Base-by-base conservation (phyloP, 2,329 filamentous ascomycete species). In the Sarocladiaceae sp. region DNA sequence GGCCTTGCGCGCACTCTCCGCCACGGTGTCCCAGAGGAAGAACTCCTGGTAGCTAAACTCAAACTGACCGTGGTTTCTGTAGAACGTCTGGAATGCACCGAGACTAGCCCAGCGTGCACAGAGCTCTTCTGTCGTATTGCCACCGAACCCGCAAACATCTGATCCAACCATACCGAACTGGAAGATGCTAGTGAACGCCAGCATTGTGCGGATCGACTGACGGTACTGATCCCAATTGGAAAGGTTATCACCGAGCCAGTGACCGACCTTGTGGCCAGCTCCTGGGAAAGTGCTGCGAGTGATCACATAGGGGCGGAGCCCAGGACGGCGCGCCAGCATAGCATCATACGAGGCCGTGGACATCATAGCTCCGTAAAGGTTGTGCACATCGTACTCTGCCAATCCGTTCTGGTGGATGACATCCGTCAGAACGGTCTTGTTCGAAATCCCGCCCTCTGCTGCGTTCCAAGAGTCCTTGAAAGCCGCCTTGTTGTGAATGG, bases 321-420 rank as follows among this genome's bases (percentile, higher is more conserved):
- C 70, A 0, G 83, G 79, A 48, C 79, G 78, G 15, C 86, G 69
- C 2, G 69, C 60, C 3, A 82, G 66, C 24, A 93, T 75, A 46
- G 80, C 85, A 37, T 83, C 67, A 57, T 88, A 88, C 0, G 88
- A 93, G 10, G 85, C 84, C 48, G 85, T 84, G 46, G 88, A 69
- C 51, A 90, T 85, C 58, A 83, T 80, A 54, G 85, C 74, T 1
- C 86, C 86, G 55, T 74, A 91, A 1, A 93, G 65, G 56, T 87
- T 93, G 69, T 95, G 88, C 19, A 87, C 78, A 57, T 94, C 87
- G 57, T 95, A 95, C 58, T 94, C 84, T 33, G 78, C 60, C 1
- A 78, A 69, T 3, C 85, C 86, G 52, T 87, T 84, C 35, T 76
- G 69, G 55, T 93, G 85, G 2, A 83, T 88, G 0, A 87, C 83